Conservation (phyloP, 371 early-diverging fungal genomes). For the Thermomucor indicae-seudaticae region DNA sequence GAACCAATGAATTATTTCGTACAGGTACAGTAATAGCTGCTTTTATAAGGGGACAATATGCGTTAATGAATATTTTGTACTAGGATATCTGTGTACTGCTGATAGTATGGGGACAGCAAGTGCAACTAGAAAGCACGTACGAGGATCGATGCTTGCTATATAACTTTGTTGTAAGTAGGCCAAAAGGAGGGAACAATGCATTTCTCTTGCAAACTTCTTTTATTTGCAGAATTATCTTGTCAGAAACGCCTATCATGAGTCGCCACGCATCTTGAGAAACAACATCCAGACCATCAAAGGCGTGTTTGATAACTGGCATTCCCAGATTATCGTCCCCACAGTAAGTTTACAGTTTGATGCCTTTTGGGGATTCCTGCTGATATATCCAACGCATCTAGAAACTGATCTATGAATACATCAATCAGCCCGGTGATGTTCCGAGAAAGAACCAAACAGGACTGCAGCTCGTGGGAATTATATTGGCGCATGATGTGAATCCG, state of each 20-base stretch:
- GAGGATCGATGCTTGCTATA: slow-evolving; percentile 37
- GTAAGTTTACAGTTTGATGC: slow-evolving; percentile 27
- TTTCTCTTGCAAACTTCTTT: not conserved
- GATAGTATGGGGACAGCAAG: slow-evolving; percentile 51
- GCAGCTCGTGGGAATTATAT: slow-evolving; percentile 46
- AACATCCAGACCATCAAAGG: slow-evolving; percentile 55
- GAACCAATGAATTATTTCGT: slow-evolving; percentile 67
- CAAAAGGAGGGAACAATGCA: not conserved
- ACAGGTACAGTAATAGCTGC: slow-evolving; percentile 30
- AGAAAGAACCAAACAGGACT: slow-evolving; percentile 43
- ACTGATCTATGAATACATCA: slow-evolving; percentile 39
- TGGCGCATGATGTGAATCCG: slow-evolving; percentile 46
- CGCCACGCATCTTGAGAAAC: slow-evolving; percentile 32
- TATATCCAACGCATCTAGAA: slow-evolving; percentile 17
- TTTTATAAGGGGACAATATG: not conserved
- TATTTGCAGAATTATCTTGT: slow-evolving; percentile 46
- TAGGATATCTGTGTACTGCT: slow-evolving; percentile 57
- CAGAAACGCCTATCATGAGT: slow-evolving; percentile 42
- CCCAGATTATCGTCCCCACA: slow-evolving; percentile 53
- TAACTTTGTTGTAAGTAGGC: slow-evolving; percentile 32
- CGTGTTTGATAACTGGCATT: slow-evolving; percentile 59
- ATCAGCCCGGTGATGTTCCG: slow-evolving; percentile 18
- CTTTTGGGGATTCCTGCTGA: not conserved
- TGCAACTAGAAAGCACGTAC: slow-evolving; percentile 17
- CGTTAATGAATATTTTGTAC: too few relatives aligned